Evolutionary conservation across 2,329 filamentous ascomycete genomes (phyloP), one percentile per base, ranked within the genome.

Genomic region (Exutisphaerella laricina): DNA sequence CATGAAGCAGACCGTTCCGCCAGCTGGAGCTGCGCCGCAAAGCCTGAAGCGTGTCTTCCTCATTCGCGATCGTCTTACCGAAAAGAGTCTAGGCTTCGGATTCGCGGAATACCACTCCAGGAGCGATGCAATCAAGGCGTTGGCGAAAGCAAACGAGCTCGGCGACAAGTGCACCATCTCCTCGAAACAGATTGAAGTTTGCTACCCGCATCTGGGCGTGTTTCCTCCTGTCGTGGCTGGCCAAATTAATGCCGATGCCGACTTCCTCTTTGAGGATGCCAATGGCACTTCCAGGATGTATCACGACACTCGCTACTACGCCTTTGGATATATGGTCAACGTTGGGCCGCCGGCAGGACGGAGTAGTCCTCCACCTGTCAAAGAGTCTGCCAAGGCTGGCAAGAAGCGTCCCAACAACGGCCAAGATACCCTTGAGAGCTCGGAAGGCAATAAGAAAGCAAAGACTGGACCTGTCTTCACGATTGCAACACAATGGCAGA

Each of bases 41-140:
- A 87, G 85, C n/a, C 68, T 94, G 6, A 78, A 84, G 48, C 79
- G 87, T 39, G 79, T 92, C 1, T 78, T 92, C 48, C 68, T 94
- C 18, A 81, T 92, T 56, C 78, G 87, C 42, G 84, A 90, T 58
- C 75, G 80, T 32, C 73, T 72, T 47, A 83, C 74, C 3, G 77
- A 86, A 41, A 81, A 85, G 47, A 87, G 82, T 39, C 85, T 85
- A 73, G 78, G 82, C 53, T 94, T 87, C 56, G 87, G 86, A 0
- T 94, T 94, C 64, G 87, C 82, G 1, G 87, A 94, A 62, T 94
- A 89, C 60, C 82, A 79, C 55, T 84, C 79, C 0, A 70, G 87
- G 13, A 79, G 84, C 54, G 71, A 92, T 62, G 85, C 87, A 2
- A 75, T 81, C 61, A 82, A 80, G 16, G 87, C 87, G 3, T 68